Percentiles rank a stretch among this genome's conserved stretches.
phyloP scores from a whole-genome alignment of 208 protist species.

The Crithidia bombi region DNA sequence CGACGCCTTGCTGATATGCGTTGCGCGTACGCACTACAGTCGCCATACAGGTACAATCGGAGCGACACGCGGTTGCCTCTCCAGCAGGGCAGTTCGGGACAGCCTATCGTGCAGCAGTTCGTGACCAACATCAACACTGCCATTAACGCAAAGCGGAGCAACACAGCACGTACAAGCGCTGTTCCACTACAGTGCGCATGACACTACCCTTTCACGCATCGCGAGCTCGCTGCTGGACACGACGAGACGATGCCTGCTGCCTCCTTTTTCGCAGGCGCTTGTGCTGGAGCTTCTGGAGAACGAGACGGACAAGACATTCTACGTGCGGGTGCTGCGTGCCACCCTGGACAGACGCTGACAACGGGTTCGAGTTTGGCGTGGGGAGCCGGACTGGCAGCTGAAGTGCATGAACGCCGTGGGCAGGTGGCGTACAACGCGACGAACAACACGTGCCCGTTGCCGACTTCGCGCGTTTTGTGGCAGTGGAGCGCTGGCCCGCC shows the following conservation, averaged over 20 bases:
- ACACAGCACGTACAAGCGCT: slow-evolving; percentile 44
- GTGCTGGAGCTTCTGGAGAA: slow-evolving; percentile 62
- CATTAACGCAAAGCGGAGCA: slow-evolving; percentile 10
- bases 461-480: slow-evolving; percentile 53
- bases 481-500: slow-evolving; percentile 37
- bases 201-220: slow-evolving; percentile 46
- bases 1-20: neutral
- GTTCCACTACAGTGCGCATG: slow-evolving; percentile 61
- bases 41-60: slow-evolving; percentile 27
- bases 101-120: slow-evolving; percentile 37
- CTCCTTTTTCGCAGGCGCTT: slow-evolving; percentile 55
- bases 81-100: slow-evolving; percentile 24
- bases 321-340: slow-evolving; percentile 58
- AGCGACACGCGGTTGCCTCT: slow-evolving; percentile 19
- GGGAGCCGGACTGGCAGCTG: slow-evolving; percentile 41
- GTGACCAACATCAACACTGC: slow-evolving; percentile 39
- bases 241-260: slow-evolving; percentile 34
- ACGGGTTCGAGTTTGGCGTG: slow-evolving; percentile 37
- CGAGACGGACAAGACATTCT: slow-evolving; percentile 27
- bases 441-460: slow-evolving; percentile 46
- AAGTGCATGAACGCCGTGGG: slow-evolving; percentile 42
- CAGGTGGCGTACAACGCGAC: slow-evolving; percentile 34
- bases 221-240: slow-evolving; percentile 48
- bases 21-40: slow-evolving; percentile 7
- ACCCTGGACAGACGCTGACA: slow-evolving; percentile 43